Percentiles rank a stretch among this genome's conserved stretches.
These are phyloP conservation scores for Cryphonectria carpinicola DNA, from an alignment of 2,329 filamentous ascomycete genomes.

Conservation along the genomic window DNA sequence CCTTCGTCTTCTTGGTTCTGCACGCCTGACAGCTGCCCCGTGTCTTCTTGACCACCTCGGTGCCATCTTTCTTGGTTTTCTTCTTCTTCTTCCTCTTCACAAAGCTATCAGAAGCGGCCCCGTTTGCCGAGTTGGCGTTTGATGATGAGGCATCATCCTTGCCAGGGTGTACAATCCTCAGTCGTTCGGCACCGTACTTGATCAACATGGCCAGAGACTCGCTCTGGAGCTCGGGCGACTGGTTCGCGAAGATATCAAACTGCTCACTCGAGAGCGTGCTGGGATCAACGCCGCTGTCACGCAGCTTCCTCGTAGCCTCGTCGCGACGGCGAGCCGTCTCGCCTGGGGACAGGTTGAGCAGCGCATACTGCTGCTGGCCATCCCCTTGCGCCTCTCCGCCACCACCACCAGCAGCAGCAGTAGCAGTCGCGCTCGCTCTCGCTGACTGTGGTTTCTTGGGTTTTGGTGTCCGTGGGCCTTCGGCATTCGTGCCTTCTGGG, in stretches of 20 bases:
- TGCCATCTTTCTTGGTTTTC: slow-evolving; percentile 36
- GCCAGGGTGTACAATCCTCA: slow-evolving; percentile 60
- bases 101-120: slow-evolving; percentile 31
- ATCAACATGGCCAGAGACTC: slow-evolving; percentile 60
- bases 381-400: slow-evolving; percentile 3
- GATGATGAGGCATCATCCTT: slow-evolving; percentile 38
- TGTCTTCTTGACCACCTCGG: slow-evolving; percentile 35
- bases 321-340: slow-evolving; percentile 56
- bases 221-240: slow-evolving; percentile 58
- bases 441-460: slow-evolving; percentile 31
- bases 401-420: background rate
- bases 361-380: slow-evolving; percentile 36
- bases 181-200: slow-evolving; percentile 59
- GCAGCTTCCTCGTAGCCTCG: slow-evolving; percentile 52
- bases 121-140: slow-evolving; percentile 28
- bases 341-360: slow-evolving; percentile 46
- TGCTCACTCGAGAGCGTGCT: slow-evolving; percentile 57
- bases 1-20: slow-evolving; percentile 36
- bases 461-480: slow-evolving; percentile 27
- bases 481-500: slow-evolving; percentile 22
- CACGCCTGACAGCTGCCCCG: slow-evolving; percentile 41
- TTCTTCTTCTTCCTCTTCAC: slow-evolving; percentile 36
- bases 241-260: slow-evolving; percentile 63
- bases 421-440: slow-evolving; percentile 24
- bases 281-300: slow-evolving; percentile 53